Conservation (phyloP, 768 basidiomycete genomes). For the Suillus luteus region DNA sequence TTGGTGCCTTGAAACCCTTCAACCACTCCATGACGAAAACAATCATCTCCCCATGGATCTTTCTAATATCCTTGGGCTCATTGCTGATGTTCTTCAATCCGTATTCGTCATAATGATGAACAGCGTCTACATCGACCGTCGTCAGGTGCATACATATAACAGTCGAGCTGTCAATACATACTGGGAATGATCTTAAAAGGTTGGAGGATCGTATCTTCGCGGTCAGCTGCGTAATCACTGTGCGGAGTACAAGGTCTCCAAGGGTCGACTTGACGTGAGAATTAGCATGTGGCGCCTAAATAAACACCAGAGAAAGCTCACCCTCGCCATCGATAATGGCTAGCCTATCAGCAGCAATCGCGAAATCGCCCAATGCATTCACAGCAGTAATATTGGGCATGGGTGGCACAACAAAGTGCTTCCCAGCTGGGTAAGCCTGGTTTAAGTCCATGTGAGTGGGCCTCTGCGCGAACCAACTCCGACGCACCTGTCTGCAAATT, state of each 20-base stretch:
- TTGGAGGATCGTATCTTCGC: conserved; percentile 68
- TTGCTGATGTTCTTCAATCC: conserved; percentile 58
- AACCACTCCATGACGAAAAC: conserved; percentile 80
- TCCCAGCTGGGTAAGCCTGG: conserved; percentile 77
- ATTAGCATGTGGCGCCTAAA: not conserved
- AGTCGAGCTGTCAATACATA: conserved; percentile 37
- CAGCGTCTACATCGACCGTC: conserved; percentile 47
- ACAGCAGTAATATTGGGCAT: conserved; percentile 82
- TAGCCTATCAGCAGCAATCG: conserved; percentile 74
- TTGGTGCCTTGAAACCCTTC: conserved; percentile 38
- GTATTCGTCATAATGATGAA: conserved; percentile 75
- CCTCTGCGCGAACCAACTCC: not conserved
- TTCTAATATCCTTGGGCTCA: conserved; percentile 78
- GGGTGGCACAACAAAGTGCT: conserved; percentile 68
- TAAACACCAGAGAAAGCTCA: conserved; percentile 26
- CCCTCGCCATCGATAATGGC: conserved; percentile 90
- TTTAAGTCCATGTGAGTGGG: not conserved
- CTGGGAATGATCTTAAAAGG: conserved; percentile 90
- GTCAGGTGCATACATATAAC: not conserved
- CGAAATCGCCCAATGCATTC: conserved; percentile 84
- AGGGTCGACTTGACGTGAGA: conserved; percentile 64
- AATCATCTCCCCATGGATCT: conserved; percentile 81
- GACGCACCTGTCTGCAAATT: conserved; percentile 61
- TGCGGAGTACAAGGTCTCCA: conserved; percentile 90
- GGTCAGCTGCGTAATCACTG: conserved; percentile 65